A percentile compares a stretch with the other conserved stretches of the same genome.
Conservation (phyloP, 495 filamentous ascomycete species). For the Neurospora pannonica region DNA sequence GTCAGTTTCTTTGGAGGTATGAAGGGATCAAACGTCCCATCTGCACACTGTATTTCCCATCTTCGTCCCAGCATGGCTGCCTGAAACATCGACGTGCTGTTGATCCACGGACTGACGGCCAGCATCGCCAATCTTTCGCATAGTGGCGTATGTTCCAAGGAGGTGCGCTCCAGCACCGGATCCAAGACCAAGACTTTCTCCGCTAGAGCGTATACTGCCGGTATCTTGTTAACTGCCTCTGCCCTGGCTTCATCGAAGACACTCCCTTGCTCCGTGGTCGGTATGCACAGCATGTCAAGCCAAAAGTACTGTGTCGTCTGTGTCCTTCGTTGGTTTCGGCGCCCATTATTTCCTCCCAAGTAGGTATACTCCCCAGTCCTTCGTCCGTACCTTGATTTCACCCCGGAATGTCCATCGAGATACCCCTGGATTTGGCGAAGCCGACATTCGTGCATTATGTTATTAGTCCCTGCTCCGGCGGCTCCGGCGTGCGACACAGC, state of each 20-base stretch:
- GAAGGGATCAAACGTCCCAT: conserved; percentile 13
- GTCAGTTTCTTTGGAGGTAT: not conserved
- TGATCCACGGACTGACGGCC: conserved; percentile 13
- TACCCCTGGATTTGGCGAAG: conserved; percentile 9
- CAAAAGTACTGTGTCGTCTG: conserved; percentile 6
- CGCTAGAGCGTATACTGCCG: conserved; percentile 13
- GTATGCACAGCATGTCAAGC: conserved; percentile 19
- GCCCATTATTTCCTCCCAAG: not conserved
- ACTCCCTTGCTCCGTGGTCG: not conserved
- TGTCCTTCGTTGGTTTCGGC: not conserved
- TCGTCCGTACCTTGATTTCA: not conserved
- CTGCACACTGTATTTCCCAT: conserved; percentile 15
- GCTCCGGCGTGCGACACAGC: conserved; percentile 14
- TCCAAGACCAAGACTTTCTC: conserved; percentile 15
- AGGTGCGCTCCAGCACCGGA: conserved; percentile 7
- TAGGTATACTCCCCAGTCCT: not conserved
- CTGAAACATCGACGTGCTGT: conserved; percentile 13
- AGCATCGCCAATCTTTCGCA: conserved; percentile 13
- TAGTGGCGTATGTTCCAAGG: conserved; percentile 5
- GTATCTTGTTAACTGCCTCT: conserved; percentile 14
- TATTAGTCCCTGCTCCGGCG: conserved; percentile 8
- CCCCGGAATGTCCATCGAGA: not conserved
- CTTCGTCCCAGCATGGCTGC: conserved; percentile 9
- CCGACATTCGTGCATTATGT: conserved; percentile 15
- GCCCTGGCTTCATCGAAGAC: not conserved